Percentiles rank a stretch among this genome's conserved stretches.
Conservation (phyloP, 129 eudicot genomes). For the Arctium lappa region DNA sequence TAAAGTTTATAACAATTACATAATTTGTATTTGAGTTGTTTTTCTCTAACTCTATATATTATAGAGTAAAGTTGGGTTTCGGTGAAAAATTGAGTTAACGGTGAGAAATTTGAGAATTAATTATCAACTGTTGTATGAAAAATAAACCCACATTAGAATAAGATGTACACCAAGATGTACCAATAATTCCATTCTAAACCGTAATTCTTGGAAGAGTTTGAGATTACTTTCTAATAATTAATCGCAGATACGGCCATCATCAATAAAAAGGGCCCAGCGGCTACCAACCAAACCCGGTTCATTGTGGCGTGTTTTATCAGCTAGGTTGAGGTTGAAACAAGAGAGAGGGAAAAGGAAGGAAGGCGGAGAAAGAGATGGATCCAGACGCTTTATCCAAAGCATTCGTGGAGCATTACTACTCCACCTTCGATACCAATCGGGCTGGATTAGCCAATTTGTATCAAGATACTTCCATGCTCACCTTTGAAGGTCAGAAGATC, state of each 20-base stretch:
- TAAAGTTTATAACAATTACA: too few species aligned
- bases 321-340: constrained; percentile 5
- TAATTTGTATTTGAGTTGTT: too few species aligned
- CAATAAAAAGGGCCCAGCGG: neutral
- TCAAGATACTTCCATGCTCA: constrained; percentile 69
- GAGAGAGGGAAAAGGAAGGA: neutral
- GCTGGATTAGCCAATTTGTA: constrained; percentile 56
- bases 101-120: too few species aligned
- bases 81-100: too few species aligned
- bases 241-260: neutral
- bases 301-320: constrained; percentile 24
- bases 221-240: too few species aligned
- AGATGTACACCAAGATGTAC: too few species aligned
- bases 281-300: neutral
- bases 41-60: too few species aligned
- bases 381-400: constrained; percentile 76
- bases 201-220: too few species aligned
- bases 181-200: too few species aligned
- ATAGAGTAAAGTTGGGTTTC: too few species aligned
- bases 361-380: constrained; percentile 39
- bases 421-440: constrained; percentile 72
- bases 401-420: constrained; percentile 88
- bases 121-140: too few species aligned
- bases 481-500: constrained; percentile 80
- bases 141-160: too few species aligned